Base-by-base conservation (phyloP, 164 flowering plant genomes). In the Akebia trifoliata region DNA sequence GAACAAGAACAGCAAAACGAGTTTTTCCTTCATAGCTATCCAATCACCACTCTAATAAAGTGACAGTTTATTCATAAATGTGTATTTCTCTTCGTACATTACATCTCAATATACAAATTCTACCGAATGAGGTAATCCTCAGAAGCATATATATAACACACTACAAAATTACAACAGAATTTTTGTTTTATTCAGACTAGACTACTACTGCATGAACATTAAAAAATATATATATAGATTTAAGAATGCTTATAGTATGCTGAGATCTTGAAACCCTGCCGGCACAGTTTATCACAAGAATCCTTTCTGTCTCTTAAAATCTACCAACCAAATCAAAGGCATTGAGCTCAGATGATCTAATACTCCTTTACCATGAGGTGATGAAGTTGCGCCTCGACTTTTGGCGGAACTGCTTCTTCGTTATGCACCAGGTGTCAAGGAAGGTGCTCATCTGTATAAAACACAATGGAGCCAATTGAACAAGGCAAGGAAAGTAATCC, bases 391-490 rank as follows among this genome's bases (percentile, higher is more conserved):
- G 68, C 39, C 74, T 68, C 17, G 79, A 66, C 69, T 72, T 77
- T 29, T 52, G 79, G 34, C 80, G 77, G 56, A 79, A 85, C 46
- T 84, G 83, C 75, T 81, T 81, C 78, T 77, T 87, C 2, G 76
- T 84, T 61, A 76, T 44, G 56, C 95, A 90, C 93, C 95, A 90
- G 4, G 76, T 53, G 37, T 75, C 75, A 9, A 69, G 78, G 58
- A 90, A 90, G 34, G 87, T 77, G 79, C 95, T 90, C 69, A 81
- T 47, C 95, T 90, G 82, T 26, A 61, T 46, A 28, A 40, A 31
- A 35, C 25, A 39, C 7, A 7, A 11, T n/a, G n/a, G n/a, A n/a
- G 4, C 12, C 7, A 8, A 6, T 2, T 60, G 6, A 26, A 35
- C 7, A 4, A 2, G n/a, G 29, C 15, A 20, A 8, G 22, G 10